phyloP scores from a whole-genome alignment of 2,329 filamentous ascomycete species.

The Paecilomyces dactylethromorphus region DNA sequence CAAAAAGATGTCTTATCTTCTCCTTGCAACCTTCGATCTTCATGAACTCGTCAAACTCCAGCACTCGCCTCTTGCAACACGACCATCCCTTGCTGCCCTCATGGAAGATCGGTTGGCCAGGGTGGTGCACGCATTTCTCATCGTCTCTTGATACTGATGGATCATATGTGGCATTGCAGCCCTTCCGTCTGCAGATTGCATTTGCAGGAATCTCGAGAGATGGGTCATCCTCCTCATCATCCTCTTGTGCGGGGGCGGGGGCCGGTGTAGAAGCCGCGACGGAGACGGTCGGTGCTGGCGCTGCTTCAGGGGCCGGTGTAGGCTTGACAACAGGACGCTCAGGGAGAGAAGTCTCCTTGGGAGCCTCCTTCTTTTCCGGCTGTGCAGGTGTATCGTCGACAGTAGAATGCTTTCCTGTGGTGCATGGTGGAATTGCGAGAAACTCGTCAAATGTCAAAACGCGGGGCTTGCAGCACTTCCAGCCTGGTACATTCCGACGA shows the following conservation, averaged over 20 bases:
- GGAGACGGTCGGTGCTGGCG: slow-evolving; percentile 19
- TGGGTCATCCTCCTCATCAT: slow-evolving; percentile 84
- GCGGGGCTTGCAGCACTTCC: slow-evolving; percentile 98
- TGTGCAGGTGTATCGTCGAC: slow-evolving; percentile 63
- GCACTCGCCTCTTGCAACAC: slow-evolving; percentile 89
- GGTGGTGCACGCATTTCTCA: slow-evolving; percentile 82
- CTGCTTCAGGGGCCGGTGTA: slow-evolving; percentile 13
- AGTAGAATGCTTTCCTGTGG: slow-evolving; percentile 83
- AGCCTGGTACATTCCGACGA: slow-evolving; percentile 54
- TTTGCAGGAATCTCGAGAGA: slow-evolving; percentile 65
- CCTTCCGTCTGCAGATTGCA: slow-evolving; percentile 68
- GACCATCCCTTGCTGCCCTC: slow-evolving; percentile 97
- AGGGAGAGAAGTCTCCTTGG: slow-evolving; percentile 13
- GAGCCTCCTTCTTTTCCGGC: slow-evolving; percentile 30
- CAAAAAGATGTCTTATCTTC: slow-evolving; percentile 75
- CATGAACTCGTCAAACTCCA: slow-evolving; percentile 98
- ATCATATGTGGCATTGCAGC: slow-evolving; percentile 61
- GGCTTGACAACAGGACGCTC: slow-evolving; percentile 7
- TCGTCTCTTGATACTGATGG: slow-evolving; percentile 54
- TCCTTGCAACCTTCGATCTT: slow-evolving; percentile 87
- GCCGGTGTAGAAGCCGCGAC: slow-evolving; percentile 23
- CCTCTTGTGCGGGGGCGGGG: slow-evolving; percentile 42
- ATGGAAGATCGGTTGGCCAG: slow-evolving; percentile 87
- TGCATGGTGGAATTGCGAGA: slow-evolving; percentile 85
- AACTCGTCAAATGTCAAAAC: slow-evolving; percentile 98